Conservation (phyloP, 129 eudicot species). For the Mikania micrantha region DNA sequence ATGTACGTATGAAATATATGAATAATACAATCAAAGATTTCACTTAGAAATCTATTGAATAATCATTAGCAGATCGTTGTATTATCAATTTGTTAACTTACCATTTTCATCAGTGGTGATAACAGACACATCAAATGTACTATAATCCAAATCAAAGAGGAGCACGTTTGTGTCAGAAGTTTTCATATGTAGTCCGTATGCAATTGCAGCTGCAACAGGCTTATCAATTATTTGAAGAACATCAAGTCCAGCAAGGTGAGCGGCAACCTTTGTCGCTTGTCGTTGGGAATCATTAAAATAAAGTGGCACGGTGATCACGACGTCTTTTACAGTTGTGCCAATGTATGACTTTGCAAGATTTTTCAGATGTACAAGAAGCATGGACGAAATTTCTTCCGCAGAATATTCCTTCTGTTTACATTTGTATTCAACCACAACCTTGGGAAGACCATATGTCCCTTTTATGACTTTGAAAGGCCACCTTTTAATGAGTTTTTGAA, state of each 20-base stretch:
- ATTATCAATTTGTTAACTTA: no score
- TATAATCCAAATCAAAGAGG: slow-evolving; percentile 22
- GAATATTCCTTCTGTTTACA: slow-evolving; percentile 1
- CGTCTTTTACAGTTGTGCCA: slow-evolving; percentile 24
- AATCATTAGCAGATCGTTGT: no score
- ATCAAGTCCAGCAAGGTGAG: slow-evolving; percentile 38
- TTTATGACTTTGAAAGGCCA: slow-evolving; percentile 11
- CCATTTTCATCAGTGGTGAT: slow-evolving; percentile 20
- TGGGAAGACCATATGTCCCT: not conserved
- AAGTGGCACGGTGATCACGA: slow-evolving; percentile 37
- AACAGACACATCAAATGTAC: slow-evolving; percentile 16
- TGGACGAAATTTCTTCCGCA: slow-evolving; percentile 12
- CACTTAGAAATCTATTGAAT: no score
- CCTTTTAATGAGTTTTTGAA: not conserved
- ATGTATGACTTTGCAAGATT: slow-evolving; percentile 24
- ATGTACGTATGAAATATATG: no score
- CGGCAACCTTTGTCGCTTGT: slow-evolving; percentile 47
- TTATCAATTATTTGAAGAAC: slow-evolving; percentile 35
- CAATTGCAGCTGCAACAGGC: slow-evolving; percentile 42
- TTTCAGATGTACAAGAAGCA: slow-evolving; percentile 26
- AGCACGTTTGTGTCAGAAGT: slow-evolving; percentile 10
- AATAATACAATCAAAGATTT: no score
- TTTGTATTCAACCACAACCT: not conserved
- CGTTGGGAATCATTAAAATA: slow-evolving; percentile 26
- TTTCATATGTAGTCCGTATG: slow-evolving; percentile 17